Evolutionary conservation across 176 grass and related monocot genomes (phyloP).

Genomic region (Elymus sibiricus): DNA sequence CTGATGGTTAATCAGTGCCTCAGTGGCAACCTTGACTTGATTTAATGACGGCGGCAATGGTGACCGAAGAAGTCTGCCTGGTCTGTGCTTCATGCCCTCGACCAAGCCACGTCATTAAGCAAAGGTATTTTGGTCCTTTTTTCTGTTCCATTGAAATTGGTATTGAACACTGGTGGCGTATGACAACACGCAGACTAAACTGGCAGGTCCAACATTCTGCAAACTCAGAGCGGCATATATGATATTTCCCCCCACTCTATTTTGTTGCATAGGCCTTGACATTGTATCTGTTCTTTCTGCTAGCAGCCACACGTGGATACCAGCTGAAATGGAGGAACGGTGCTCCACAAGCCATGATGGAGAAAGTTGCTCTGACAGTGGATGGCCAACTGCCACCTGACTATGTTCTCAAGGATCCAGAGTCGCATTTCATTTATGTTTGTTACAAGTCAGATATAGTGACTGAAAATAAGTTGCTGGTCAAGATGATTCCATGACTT

Average conservation of each 20-base stretch:
- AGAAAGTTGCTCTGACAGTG: constrained; percentile 60
- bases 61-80: not conserved
- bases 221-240: not conserved
- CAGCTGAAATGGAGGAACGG: constrained; percentile 34
- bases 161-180: not conserved
- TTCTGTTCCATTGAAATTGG: not conserved
- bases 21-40: not conserved
- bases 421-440: constrained; percentile 80
- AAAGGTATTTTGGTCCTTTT: constrained; percentile 2
- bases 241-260: not conserved
- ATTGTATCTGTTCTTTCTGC: constrained; percentile 15
- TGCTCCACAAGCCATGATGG: constrained; percentile 32
- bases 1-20: not conserved
- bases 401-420: constrained; percentile 83
- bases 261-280: constrained; percentile 2
- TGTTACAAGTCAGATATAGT: constrained; percentile 49
- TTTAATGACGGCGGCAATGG: not conserved
- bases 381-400: constrained; percentile 55
- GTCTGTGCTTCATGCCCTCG: not conserved
- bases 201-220: constrained; percentile 8
- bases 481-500: not conserved
- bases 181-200: constrained; percentile 6
- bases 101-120: not conserved
- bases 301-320: constrained; percentile 52
- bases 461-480: not conserved